Conservation (phyloP, 139 green algal species). For the Pedinophyceae sp. region DNA sequence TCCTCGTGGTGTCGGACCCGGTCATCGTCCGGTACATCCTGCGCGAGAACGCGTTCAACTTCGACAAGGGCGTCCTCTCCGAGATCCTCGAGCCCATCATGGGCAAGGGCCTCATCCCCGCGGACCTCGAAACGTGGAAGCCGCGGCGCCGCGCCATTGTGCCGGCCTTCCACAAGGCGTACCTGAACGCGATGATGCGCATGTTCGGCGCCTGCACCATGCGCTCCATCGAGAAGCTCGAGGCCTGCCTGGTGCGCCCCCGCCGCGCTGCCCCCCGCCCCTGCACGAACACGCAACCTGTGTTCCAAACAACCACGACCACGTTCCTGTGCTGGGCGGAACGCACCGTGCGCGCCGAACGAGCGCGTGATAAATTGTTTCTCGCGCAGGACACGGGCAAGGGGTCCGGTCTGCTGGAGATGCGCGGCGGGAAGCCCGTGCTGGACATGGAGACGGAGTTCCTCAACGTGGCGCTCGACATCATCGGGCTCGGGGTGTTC, state of each 20-base stretch:
- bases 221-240: slow-evolving; percentile 45
- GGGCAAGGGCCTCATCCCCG: slow-evolving; percentile 96
- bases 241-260: slow-evolving; percentile 12
- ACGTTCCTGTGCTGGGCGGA: too few relatives aligned
- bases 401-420: too few relatives aligned
- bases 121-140: slow-evolving; percentile 77
- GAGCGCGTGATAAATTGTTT: too few relatives aligned
- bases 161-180: slow-evolving; percentile 89
- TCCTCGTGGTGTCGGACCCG: slow-evolving; percentile 95
- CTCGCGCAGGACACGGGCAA: too few relatives aligned
- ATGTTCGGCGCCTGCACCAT: slow-evolving; percentile 72
- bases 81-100: slow-evolving; percentile 99
- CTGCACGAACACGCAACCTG: too few relatives aligned
- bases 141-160: slow-evolving; percentile 70
- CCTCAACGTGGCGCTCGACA: slow-evolving; percentile 85
- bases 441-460: slow-evolving; percentile 96
- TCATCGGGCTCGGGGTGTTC: slow-evolving; percentile 97
- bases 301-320: too few relatives aligned
- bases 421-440: slow-evolving; percentile 1
- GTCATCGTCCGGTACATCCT: slow-evolving; percentile 70
- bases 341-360: too few relatives aligned
- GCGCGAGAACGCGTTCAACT: slow-evolving; percentile 82
- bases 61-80: slow-evolving; percentile 93
- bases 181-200: slow-evolving; percentile 66
- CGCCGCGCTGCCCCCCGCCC: too few relatives aligned